phyloP scores from a whole-genome alignment of 148 eudicot species.

The Salicornia ramosissima region DNA sequence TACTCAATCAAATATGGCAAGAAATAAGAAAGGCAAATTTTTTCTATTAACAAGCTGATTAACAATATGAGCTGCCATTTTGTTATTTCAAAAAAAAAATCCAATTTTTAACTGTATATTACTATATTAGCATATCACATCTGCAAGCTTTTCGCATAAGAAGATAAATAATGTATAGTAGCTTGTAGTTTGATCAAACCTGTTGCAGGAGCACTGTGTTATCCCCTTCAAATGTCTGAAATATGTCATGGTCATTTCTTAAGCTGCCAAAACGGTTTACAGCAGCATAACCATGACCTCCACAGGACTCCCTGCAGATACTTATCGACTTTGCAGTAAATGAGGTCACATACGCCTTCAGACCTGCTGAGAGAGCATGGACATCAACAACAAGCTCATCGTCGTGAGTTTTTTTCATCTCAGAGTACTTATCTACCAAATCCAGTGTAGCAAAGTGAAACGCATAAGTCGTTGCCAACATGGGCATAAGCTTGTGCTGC shows the following conservation, averaged over 20 bases:
- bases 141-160: neutral
- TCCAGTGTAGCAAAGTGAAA: slow-evolving; percentile 76
- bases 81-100: neutral
- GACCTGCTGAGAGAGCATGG: slow-evolving; percentile 88
- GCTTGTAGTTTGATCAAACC: slow-evolving; percentile 38
- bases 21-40: neutral
- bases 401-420: slow-evolving; percentile 86
- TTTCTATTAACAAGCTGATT: neutral
- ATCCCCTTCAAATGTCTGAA: slow-evolving; percentile 98
- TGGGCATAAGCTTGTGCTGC: slow-evolving; percentile 92
- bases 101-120: neutral
- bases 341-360: slow-evolving; percentile 90
- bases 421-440: slow-evolving; percentile 76
- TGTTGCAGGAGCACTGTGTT: slow-evolving; percentile 94
- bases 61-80: neutral
- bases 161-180: neutral
- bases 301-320: slow-evolving; percentile 91
- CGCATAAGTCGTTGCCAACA: slow-evolving; percentile 89
- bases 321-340: slow-evolving; percentile 78
- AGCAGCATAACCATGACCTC: slow-evolving; percentile 98
- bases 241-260: slow-evolving; percentile 96
- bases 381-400: slow-evolving; percentile 77
- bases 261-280: slow-evolving; percentile 88
- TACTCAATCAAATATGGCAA: neutral
- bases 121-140: neutral